Evolutionary conservation across 768 basidiomycete species (phyloP), one percentile per base, ranked within the genome.

Genomic region (Leccinum pellstonianum): DNA sequence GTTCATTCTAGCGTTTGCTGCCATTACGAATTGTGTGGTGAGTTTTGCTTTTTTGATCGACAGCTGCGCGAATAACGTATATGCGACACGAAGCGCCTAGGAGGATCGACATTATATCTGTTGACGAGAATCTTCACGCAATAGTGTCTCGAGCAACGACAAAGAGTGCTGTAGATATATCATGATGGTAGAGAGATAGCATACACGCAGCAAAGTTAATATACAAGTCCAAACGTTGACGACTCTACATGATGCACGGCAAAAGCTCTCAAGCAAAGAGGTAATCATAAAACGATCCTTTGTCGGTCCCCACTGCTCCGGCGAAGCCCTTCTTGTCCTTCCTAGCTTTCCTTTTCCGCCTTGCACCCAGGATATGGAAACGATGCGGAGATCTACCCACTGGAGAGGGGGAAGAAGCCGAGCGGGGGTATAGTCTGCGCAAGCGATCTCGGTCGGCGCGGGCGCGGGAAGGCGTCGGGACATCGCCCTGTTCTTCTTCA

Each of bases 1-100:
- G 23, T 89, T 93, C 71, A 87, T 95, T 59, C 80, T 95, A 25
- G 80, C 81, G 12, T 93, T 93, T 66, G 91, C 92, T 35, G 90
- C 91, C 5, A 81, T 93, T 60, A 87, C 87, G 15, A 92, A 90
- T 67, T 72, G 80, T 49, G 85, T 88, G 56, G 81, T 81, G 60
- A 70, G 80, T 59, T 25, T 19, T 55, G n/a, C 15, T 3, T 31
- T 31, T 12, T 57, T 0, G 27, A 17, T 10, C 23, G 56, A 29
- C 3, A 29, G 10, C 46, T 23, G 0, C 7, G 10, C 23, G 17
- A 27, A 51, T 62, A 14, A 70, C 6, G 38, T 31, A 21, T 50
- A 23, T 33, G 15, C 29, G 10, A 41, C 46, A 29, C 54, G 7
- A 73, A 88, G 81, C 79, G 87, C 17, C 81, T 89, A 58, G 59